These are phyloP conservation scores for Penicillium concentricum DNA, from an alignment of 2,329 filamentous ascomycete species.

Conservation along the genomic window DNA sequence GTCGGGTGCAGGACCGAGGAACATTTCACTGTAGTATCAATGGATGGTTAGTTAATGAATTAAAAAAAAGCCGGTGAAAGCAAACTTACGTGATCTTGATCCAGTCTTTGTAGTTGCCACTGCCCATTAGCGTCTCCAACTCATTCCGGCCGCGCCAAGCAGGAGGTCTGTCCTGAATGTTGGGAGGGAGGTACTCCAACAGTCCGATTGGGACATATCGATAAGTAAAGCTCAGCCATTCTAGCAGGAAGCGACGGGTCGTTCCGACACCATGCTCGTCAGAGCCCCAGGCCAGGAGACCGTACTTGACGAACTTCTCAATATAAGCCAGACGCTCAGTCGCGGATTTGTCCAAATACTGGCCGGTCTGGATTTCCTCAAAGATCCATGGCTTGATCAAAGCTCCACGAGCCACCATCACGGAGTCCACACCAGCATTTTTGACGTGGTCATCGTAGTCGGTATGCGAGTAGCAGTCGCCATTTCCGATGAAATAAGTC, in stretches of 20 bases:
- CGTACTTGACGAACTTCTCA: slow-evolving; percentile 86
- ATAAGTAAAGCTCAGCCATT: slow-evolving; percentile 92
- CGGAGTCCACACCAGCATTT: slow-evolving; percentile 78
- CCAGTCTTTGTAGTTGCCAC: slow-evolving; percentile 94
- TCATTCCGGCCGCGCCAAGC: slow-evolving; percentile 82
- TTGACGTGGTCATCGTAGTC: slow-evolving; percentile 80
- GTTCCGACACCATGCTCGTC: slow-evolving; percentile 92
- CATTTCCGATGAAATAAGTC: slow-evolving; percentile 93
- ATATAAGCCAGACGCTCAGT: slow-evolving; percentile 80
- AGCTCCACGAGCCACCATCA: slow-evolving; percentile 95
- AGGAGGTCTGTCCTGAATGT: slow-evolving; percentile 84
- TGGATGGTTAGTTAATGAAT: slow-evolving; percentile 10
- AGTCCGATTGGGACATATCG: slow-evolving; percentile 89
- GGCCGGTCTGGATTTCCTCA: slow-evolving; percentile 86
- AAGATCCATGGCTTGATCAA: slow-evolving; percentile 98
- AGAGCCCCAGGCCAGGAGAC: slow-evolving; percentile 90
- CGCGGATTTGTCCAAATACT: slow-evolving; percentile 94
- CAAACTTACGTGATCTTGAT: slow-evolving; percentile 86
- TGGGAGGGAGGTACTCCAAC: slow-evolving; percentile 82
- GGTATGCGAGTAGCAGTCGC: slow-evolving; percentile 89
- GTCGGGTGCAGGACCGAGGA: slow-evolving; percentile 83
- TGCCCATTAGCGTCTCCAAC: slow-evolving; percentile 87
- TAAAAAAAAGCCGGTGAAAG: not conserved
- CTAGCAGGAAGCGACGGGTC: slow-evolving; percentile 86
- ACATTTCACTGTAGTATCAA: slow-evolving; percentile 75